Evolutionary conservation across 306 rosid genomes (phyloP), one percentile per base, ranked within the genome.

Genomic region (Trifolium repens): DNA sequence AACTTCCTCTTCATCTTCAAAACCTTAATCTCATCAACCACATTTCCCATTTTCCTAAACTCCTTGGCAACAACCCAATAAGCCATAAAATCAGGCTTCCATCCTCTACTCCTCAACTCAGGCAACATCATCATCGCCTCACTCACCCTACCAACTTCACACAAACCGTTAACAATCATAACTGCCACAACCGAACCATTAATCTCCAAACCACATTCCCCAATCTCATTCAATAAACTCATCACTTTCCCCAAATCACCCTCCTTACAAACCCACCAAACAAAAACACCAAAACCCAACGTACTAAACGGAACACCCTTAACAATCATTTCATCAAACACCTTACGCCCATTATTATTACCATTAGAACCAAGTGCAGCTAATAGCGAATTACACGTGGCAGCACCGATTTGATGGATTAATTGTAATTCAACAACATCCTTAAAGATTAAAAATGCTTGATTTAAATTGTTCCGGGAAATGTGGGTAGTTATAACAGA

Each of bases 61-160:
- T 84, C 91, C 30, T 86, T 82, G 0, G 94, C 88, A 15, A 94
- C 89, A 87, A 90, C 84, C 88, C 94, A 83, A 26, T 94, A 94
- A 2, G 97, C 92, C 88, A 94, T 82, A 75, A 94, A 94, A 87
- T 94, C 98, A 37, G 98, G 94, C 77, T 94, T 94, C 82, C 93
- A 91, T 2, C 83, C 90, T 80, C 87, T 86, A 44, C 61, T 84
- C 74, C 96, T 83, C 52, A 94, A 87, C 59, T 90, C 97, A 72
- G 80, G 88, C 79, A 94, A 62, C 47, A 86, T 75, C 80, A 75
- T 75, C 63, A 79, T 76, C 65, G 94, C 97, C 84, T 91, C 98
- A 0, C 72, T 76, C 8, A 76, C 84, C 77, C 76, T 87, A 3
- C 89, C 82, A 27, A 87, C 93, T 52, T 58, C 60, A 60, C 96